A percentile compares a stretch with the other conserved stretches of the same genome.
Conservation (phyloP, 2,329 filamentous ascomycete genomes). For the Cladosporium sp. region DNA sequence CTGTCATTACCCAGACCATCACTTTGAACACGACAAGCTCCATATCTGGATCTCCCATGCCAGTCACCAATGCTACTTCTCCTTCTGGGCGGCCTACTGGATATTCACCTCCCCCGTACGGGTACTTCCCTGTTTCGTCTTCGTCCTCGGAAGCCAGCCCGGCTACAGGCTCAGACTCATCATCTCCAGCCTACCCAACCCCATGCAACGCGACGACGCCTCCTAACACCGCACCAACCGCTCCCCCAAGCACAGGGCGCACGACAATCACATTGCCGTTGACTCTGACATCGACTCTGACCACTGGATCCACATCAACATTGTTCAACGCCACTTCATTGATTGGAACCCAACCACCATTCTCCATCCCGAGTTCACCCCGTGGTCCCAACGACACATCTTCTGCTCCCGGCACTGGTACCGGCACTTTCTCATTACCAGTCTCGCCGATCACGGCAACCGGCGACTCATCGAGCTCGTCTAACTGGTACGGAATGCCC, state of each 20-base stretch:
- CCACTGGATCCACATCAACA: background rate
- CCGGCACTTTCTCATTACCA: background rate
- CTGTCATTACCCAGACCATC: slow-evolving; percentile 7
- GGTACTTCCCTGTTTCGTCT: slow-evolving; percentile 3
- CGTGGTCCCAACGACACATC: slow-evolving; percentile 1
- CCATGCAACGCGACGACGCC: background rate
- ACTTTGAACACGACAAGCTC: slow-evolving; percentile 2
- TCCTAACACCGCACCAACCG: slow-evolving; percentile 3
- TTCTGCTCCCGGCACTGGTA: background rate
- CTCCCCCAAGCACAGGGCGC: background rate
- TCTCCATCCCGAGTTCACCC: background rate
- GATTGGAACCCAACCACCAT: background rate
- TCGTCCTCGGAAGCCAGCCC: slow-evolving; percentile 2
- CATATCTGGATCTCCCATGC: background rate
- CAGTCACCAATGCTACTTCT: slow-evolving; percentile 3
- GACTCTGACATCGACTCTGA: slow-evolving; percentile 4
- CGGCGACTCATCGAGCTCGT: background rate
- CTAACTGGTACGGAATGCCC: background rate
- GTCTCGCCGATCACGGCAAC: slow-evolving; percentile 5
- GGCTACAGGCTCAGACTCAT: background rate
- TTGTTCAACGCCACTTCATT: background rate
- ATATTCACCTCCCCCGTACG: background rate
- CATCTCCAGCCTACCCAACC: background rate
- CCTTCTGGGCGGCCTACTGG: background rate
- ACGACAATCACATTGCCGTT: slow-evolving; percentile 4